These are phyloP conservation scores for Exutisphaerella laricina DNA, from an alignment of 2,329 filamentous ascomycete species.

Conservation along the genomic window DNA sequence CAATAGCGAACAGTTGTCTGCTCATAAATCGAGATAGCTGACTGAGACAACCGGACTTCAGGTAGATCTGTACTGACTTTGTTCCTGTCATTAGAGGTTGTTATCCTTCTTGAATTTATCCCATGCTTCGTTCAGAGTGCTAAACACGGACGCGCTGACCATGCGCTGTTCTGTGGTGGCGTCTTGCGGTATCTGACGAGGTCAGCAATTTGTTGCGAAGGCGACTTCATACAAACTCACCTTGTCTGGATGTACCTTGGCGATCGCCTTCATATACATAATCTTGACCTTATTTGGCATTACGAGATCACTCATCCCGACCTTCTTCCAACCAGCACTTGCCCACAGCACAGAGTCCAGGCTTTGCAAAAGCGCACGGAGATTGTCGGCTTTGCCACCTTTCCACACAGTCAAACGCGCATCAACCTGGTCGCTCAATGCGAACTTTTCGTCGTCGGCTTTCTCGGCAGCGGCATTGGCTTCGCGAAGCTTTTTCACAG, in stretches of 20 bases:
- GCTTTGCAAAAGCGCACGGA: conserved; percentile 80
- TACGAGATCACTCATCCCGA: conserved; percentile 87
- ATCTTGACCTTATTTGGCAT: conserved; percentile 95
- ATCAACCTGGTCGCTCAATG: conserved; percentile 78
- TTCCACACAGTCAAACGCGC: conserved; percentile 74
- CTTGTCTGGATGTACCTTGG: conserved; percentile 98
- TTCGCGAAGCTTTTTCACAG: conserved; percentile 73
- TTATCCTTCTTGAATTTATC: conserved; percentile 64
- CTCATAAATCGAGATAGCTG: no score
- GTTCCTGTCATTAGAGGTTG: conserved; percentile 39
- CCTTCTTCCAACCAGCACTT: conserved; percentile 91
- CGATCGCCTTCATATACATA: conserved; percentile 98
- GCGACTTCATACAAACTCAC: no score
- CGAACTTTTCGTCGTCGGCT: conserved; percentile 89
- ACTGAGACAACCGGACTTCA: no score
- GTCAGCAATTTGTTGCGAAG: no score
- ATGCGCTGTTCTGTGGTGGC: conserved; percentile 64
- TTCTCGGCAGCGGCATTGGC: conserved; percentile 81
- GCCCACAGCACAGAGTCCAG: conserved; percentile 88
- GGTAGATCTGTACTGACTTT: background rate
- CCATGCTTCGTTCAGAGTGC: conserved; percentile 62
- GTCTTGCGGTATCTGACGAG: conserved; percentile 53
- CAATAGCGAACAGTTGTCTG: no score
- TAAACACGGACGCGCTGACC: conserved; percentile 61
- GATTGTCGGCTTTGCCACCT: conserved; percentile 85